These are phyloP conservation scores for Globisporangium spinosum DNA, from an alignment of 352 stramenopile genomes.

Conservation along the genomic window DNA sequence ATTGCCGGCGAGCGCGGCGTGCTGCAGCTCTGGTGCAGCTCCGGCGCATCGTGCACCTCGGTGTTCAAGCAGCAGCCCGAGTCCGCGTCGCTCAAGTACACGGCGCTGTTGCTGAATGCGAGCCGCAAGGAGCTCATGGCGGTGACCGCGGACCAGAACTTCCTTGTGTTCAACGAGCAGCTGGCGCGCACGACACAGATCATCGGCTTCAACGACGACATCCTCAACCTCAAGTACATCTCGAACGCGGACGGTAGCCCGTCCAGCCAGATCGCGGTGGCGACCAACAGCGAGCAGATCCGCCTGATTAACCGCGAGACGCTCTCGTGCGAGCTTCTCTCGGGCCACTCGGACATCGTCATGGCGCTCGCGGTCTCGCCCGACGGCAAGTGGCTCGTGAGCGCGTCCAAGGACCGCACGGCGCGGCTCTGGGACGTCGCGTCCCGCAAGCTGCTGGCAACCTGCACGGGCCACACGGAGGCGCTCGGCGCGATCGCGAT, in stretches of 20 bases:
- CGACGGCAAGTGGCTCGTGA: conserved; percentile 89
- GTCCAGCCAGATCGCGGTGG: conserved; percentile 87
- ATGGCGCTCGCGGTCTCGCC: conserved; percentile 93
- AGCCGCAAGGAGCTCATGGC: conserved; percentile 64
- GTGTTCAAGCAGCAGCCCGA: conserved; percentile 48
- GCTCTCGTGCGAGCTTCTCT: conserved; percentile 93
- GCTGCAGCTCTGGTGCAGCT: conserved; percentile 75
- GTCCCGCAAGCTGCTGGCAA: conserved; percentile 75
- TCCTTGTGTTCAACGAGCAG: conserved; percentile 75
- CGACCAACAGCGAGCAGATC: conserved; percentile 96
- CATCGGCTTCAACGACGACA: conserved; percentile 96
- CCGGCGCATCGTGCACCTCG: conserved; percentile 31
- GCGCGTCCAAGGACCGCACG: conserved; percentile 93
- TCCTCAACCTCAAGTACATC: conserved; percentile 96
- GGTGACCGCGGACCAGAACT: conserved; percentile 84
- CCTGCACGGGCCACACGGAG: conserved; percentile 93
- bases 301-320: conserved; percentile 91
- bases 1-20: conserved; percentile 91
- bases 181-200: conserved; percentile 71
- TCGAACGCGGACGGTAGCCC: conserved; percentile 54
- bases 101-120: conserved; percentile 49
- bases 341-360: conserved; percentile 97
- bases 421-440: conserved; percentile 89
- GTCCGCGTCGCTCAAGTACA: conserved; percentile 48
- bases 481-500: conserved; percentile 91